These are phyloP conservation scores for Phytophthora hibernalis DNA, from an alignment of 352 stramenopile species.

Conservation along the genomic window DNA sequence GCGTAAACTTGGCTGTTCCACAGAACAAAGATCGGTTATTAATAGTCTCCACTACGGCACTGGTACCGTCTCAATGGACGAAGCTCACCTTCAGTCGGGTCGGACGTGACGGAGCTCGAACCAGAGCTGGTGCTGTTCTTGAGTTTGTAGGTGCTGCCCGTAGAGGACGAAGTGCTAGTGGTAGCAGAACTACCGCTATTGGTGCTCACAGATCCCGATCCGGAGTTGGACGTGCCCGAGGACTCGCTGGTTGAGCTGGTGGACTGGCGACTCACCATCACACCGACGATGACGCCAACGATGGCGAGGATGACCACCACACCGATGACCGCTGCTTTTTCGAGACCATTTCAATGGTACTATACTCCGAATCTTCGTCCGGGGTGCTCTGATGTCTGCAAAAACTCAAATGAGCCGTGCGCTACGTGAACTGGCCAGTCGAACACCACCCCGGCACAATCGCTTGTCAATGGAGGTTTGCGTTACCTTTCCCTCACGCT, in stretches of 20 bases:
- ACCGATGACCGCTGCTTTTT: slow-evolving; percentile 47
- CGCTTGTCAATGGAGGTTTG: neutral
- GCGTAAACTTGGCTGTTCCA: slow-evolving; percentile 45
- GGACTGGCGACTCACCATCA: slow-evolving; percentile 42
- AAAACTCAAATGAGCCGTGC: slow-evolving; percentile 39
- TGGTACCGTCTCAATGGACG: slow-evolving; percentile 13
- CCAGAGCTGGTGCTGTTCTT: slow-evolving; percentile 32
- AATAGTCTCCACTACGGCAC: slow-evolving; percentile 7
- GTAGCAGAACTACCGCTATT: slow-evolving; percentile 14
- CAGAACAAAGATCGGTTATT: slow-evolving; percentile 6
- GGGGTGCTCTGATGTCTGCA: slow-evolving; percentile 15
- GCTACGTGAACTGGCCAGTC: slow-evolving; percentile 15
- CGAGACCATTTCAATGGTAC: slow-evolving; percentile 21
- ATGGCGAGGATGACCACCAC: slow-evolving; percentile 57
- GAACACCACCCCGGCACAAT: slow-evolving; percentile 28
- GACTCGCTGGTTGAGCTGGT: slow-evolving; percentile 41
- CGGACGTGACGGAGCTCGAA: slow-evolving; percentile 49
- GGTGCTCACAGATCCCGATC: slow-evolving; percentile 21
- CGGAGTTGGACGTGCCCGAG: slow-evolving; percentile 29
- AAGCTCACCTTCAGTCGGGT: slow-evolving; percentile 53
- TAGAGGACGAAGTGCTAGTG: slow-evolving; percentile 18
- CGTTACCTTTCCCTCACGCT: slow-evolving; percentile 11
- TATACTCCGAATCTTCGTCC: slow-evolving; percentile 8
- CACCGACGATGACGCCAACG: slow-evolving; percentile 54
- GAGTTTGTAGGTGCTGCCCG: slow-evolving; percentile 36